Evolutionary conservation across 345 rosid species (phyloP).

Genomic region (Brassica nigra): DNA sequence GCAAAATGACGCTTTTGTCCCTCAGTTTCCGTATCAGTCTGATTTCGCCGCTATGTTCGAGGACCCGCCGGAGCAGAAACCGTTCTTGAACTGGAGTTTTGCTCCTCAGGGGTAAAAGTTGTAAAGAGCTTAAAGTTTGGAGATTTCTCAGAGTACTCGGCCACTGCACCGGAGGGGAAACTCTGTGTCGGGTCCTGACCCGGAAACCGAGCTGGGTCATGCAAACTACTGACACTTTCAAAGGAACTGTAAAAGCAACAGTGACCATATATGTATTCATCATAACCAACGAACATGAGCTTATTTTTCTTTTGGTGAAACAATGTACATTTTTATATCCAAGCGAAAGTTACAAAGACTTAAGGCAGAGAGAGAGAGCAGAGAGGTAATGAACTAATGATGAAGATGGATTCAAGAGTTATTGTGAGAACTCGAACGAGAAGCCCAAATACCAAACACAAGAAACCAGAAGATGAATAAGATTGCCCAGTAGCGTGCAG

Average conservation of each 20-base stretch:
- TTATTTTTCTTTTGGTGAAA: slow-evolving; percentile 27
- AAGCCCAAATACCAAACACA: slow-evolving; percentile 94
- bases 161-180: neutral
- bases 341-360: slow-evolving; percentile 33
- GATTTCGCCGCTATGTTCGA: neutral
- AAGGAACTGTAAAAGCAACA: too few species aligned
- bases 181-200: neutral
- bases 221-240: neutral
- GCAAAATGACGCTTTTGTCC: neutral
- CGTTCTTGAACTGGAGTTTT: neutral
- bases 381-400: neutral
- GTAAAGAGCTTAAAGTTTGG: neutral
- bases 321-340: slow-evolving; percentile 37
- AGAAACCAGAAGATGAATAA: slow-evolving; percentile 97
- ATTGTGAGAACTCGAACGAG: slow-evolving; percentile 45
- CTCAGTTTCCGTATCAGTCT: neutral
- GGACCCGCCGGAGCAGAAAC: neutral
- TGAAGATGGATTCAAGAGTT: slow-evolving; percentile 29
- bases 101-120: neutral
- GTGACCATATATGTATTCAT: slow-evolving; percentile 22
- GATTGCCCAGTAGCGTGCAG: slow-evolving; percentile 97
- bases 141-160: neutral
- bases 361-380: neutral
- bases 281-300: slow-evolving; percentile 31
- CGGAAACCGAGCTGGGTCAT: neutral